phyloP scores from a whole-genome alignment of 129 eudicot species.

The Escallonia rubra region DNA sequence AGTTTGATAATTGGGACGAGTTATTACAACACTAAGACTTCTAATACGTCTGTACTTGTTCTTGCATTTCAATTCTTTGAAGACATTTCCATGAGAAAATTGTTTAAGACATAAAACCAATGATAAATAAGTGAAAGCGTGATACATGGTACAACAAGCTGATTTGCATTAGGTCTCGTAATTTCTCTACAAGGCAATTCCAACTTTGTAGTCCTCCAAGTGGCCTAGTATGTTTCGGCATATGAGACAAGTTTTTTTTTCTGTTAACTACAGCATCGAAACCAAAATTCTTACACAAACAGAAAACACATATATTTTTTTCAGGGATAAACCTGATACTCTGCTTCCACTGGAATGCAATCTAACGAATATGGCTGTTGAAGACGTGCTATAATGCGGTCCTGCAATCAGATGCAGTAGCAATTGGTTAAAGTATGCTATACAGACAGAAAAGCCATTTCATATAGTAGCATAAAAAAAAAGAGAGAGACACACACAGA shows the following conservation, averaged over 20 bases:
- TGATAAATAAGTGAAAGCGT: too few species aligned
- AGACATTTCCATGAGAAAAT: too few species aligned
- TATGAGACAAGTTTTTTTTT: too few species aligned
- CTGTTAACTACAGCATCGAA: too few species aligned
- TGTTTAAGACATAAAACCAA: too few species aligned
- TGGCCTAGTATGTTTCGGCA: neutral
- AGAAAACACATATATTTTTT: too few species aligned
- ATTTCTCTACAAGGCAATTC: neutral
- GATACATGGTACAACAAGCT: too few species aligned
- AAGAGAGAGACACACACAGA: neutral
- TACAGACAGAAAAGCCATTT: neutral
- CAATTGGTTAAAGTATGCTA: neutral
- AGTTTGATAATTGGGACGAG: too few species aligned
- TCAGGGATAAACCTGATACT: constrained; percentile 61
- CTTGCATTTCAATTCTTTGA: too few species aligned
- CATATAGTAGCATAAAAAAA: neutral
- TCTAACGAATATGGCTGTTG: constrained; percentile 97
- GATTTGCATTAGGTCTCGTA: neutral
- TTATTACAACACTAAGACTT: too few species aligned
- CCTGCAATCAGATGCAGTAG: constrained; percentile 36
- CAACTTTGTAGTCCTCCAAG: neutral
- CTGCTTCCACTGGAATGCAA: constrained; percentile 97
- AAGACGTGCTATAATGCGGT: constrained; percentile 93
- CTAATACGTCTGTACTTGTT: too few species aligned
- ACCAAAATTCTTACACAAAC: too few species aligned